A percentile compares a stretch with the other conserved stretches of the same genome.
phyloP scores from a whole-genome alignment of 495 filamentous ascomycete species.

The Neurospora sp. region DNA sequence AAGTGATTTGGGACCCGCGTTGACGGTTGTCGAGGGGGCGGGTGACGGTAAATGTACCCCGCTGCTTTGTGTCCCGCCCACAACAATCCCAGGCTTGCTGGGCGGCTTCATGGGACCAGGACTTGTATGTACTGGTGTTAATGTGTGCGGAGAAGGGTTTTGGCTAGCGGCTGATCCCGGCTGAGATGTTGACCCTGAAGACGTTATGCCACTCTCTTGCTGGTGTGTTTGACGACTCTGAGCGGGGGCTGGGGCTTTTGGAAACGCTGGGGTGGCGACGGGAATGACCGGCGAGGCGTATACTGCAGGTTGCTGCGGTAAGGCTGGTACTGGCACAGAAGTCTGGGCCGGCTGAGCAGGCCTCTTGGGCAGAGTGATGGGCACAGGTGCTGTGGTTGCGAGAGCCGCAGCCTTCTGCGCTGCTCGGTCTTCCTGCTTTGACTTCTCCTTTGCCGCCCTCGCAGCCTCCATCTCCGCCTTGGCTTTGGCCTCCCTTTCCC shows the following conservation, averaged over 20 bases:
- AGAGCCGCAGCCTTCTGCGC: conserved; percentile 29
- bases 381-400: conserved; percentile 23
- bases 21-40: conserved; percentile 16
- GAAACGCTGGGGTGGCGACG: conserved; percentile 67
- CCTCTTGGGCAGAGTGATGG: conserved; percentile 41
- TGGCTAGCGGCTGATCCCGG: conserved; percentile 45
- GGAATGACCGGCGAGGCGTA: conserved; percentile 70
- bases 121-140: conserved; percentile 46
- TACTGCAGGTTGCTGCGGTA: conserved; percentile 31
- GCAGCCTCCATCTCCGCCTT: conserved; percentile 16
- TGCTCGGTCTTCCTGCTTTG: conserved; percentile 37
- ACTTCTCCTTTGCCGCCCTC: conserved; percentile 41
- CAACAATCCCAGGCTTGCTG: conserved; percentile 23
- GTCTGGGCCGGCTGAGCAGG: conserved; percentile 22
- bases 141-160: conserved; percentile 53
- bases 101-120: conserved; percentile 41
- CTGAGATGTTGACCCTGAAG: conserved; percentile 49
- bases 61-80: conserved; percentile 2
- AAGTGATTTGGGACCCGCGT: conserved; percentile 21
- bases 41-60: conserved; percentile 9
- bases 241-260: conserved; percentile 72
- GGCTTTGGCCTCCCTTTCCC: conserved; percentile 32
- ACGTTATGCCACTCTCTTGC: conserved; percentile 60
- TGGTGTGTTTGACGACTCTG: conserved; percentile 69
- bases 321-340: conserved; percentile 32